Evolutionary conservation across 768 basidiomycete genomes (phyloP).

Genomic region (Ramaria rubella): DNA sequence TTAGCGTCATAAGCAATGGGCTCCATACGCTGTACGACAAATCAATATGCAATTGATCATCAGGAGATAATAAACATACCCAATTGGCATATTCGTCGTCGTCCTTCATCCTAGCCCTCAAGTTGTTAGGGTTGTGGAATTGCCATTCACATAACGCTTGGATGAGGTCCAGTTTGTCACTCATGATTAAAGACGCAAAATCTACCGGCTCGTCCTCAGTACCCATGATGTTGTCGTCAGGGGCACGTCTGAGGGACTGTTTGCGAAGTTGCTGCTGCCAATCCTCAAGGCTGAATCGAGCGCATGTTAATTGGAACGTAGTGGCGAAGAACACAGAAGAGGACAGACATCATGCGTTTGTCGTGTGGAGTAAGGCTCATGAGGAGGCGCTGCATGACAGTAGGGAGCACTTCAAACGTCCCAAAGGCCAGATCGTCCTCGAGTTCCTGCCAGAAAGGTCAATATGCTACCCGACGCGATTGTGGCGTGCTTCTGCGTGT

Average conservation of each 20-base stretch:
- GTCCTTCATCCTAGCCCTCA: conserved; percentile 67
- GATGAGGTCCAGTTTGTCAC: conserved; percentile 67
- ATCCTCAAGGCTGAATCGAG: conserved; percentile 49
- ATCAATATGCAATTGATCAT: conserved; percentile 7
- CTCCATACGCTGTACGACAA: conserved; percentile 58
- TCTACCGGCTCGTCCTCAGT: conserved; percentile 37
- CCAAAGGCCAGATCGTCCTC: conserved; percentile 68
- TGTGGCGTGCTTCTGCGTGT: background rate
- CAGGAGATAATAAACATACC: conserved; percentile 41
- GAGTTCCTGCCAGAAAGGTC: conserved; percentile 50
- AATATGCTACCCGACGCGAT: background rate
- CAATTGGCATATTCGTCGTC: conserved; percentile 75
- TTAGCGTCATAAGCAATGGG: conserved; percentile 80
- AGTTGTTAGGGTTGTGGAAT: conserved; percentile 67
- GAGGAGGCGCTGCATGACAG: conserved; percentile 69
- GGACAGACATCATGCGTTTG: conserved; percentile 65
- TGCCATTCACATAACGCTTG: conserved; percentile 79
- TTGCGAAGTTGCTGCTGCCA: conserved; percentile 75
- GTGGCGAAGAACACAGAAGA: conserved; percentile 14
- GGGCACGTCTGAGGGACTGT: conserved; percentile 70
- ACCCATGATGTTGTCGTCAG: conserved; percentile 66
- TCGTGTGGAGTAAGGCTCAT: conserved; percentile 66
- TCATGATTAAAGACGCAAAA: conserved; percentile 47
- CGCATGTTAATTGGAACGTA: conserved; percentile 17
- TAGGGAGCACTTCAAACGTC: conserved; percentile 54